Base-by-base conservation (phyloP, 805 yeast species). In the Soucietia sequanensis region DNA sequence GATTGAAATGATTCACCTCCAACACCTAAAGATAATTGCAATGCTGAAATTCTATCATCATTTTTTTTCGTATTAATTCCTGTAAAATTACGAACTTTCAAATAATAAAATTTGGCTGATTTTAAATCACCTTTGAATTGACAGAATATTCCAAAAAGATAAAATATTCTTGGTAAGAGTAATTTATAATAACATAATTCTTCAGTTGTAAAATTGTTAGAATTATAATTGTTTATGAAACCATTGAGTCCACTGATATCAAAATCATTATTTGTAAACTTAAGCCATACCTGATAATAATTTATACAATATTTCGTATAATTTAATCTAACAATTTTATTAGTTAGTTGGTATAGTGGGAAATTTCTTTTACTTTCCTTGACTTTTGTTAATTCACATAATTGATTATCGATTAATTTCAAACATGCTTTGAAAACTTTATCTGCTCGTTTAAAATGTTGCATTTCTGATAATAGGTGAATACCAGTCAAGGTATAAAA, bases 401-500 rank as follows among this genome's bases (percentile, higher is more conserved):
- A 27, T 27, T 60, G 65, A 6, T 50, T 52, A 8, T 58, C 54
- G 5, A 65, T 48, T n/a, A 60, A 52, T 14, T 47, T 47, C 4
- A 52, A 52, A 41, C 76, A 70, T 25, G 53, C 57, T 4, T 46
- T 50, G 41, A 72, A 68, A 3, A 68, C 53, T 30, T 56, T 61
- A n/a, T 43, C 44, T 5, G 73, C 50, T 31, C 65, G 58, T 11
- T 53, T 45, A 27, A 54, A 57, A 30, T 58, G 60, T 48, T 64
- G 52, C 1, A 66, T 50, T 25, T 63, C 69, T 11, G 49, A 47
- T 14, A 71, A 40, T 21, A 65, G 60, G 5, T 62, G 48, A 5
- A 73, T 47, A 2, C 74, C 78, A 23, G 68, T 60, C n/a, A 65
- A 46, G 28, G 70, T 62, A 43, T 69, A 70, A 15, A 69, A 54